phyloP scores from a whole-genome alignment of 2,329 filamentous ascomycete species.

The Neofusicoccum umdonicola region DNA sequence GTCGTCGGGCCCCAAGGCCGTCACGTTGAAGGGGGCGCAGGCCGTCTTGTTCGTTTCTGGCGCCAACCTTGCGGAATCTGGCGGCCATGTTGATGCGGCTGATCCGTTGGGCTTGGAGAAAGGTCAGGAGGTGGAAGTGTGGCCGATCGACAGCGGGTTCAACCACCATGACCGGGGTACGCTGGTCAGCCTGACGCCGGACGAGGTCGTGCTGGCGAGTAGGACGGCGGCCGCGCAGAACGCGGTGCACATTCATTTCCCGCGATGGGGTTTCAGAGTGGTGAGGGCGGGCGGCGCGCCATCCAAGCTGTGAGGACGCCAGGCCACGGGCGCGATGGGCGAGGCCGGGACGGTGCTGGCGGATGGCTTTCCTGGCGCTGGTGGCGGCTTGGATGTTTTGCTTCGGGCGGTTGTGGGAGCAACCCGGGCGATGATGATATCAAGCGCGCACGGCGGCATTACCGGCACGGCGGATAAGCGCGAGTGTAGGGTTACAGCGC shows the following conservation, averaged over 20 bases:
- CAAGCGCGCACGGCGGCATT: neutral
- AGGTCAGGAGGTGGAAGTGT: slow-evolving; percentile 53
- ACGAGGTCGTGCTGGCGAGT: slow-evolving; percentile 28
- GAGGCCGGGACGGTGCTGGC: neutral
- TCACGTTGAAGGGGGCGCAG: slow-evolving; percentile 53
- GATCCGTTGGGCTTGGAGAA: slow-evolving; percentile 55
- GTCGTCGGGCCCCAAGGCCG: slow-evolving; percentile 38
- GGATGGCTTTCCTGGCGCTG: neutral
- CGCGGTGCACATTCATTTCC: slow-evolving; percentile 26
- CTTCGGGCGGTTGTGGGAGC: slow-evolving; percentile 4
- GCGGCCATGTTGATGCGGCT: slow-evolving; percentile 44
- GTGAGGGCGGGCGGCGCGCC: slow-evolving; percentile 17
- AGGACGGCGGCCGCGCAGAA: slow-evolving; percentile 12
- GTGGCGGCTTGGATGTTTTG: slow-evolving; percentile 4
- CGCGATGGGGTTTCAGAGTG: slow-evolving; percentile 28
- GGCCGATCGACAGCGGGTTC: slow-evolving; percentile 32
- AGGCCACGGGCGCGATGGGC: neutral
- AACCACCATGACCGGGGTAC: slow-evolving; percentile 29
- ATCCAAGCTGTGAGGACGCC: slow-evolving; percentile 5
- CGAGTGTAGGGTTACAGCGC: slow-evolving; percentile 5
- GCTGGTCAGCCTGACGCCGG: slow-evolving; percentile 28
- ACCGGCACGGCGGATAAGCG: neutral
- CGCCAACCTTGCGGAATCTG: slow-evolving; percentile 48
- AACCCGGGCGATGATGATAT: slow-evolving; percentile 2
- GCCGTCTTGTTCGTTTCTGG: slow-evolving; percentile 50